These are phyloP conservation scores for Massarina eburnea DNA, from an alignment of 2,329 filamentous ascomycete genomes.

Conservation along the genomic window DNA sequence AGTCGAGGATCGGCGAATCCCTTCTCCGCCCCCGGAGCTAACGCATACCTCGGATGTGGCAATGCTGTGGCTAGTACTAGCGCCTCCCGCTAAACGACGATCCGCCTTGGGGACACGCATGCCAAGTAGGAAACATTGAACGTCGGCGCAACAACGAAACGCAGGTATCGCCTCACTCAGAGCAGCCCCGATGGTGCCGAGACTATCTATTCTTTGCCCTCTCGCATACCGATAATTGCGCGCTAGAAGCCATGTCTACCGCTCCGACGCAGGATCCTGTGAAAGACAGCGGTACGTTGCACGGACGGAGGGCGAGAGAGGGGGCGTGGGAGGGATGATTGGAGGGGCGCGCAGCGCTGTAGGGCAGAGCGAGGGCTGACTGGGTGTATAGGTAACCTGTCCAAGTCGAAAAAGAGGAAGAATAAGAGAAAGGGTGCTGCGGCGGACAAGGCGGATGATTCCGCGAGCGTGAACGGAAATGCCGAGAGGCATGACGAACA, in stretches of 20 bases:
- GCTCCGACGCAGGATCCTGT: conserved; percentile 27
- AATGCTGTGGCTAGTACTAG: too few relatives aligned
- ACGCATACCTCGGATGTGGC: too few relatives aligned
- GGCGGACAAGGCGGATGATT: conserved; percentile 29
- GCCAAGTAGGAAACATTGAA: neutral
- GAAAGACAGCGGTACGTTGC: conserved; percentile 39
- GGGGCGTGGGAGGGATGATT: neutral
- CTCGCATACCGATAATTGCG: conserved; percentile 8
- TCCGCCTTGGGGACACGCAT: neutral
- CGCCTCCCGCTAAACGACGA: too few relatives aligned
- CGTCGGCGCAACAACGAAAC: neutral
- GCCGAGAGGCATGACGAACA: conserved; percentile 18
- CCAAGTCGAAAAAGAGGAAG: conserved; percentile 45
- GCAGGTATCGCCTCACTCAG: neutral
- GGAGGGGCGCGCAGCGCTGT: too few relatives aligned
- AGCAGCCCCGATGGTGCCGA: neutral
- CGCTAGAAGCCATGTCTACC: conserved; percentile 31
- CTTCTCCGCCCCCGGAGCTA: too few relatives aligned
- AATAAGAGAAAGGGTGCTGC: conserved; percentile 41
- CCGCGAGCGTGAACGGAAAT: conserved; percentile 27
- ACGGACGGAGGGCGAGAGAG: neutral
- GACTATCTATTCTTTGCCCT: conserved; percentile 8
- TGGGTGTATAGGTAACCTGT: conserved; percentile 22
- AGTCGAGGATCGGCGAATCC: too few relatives aligned
- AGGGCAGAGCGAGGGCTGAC: conserved; percentile 20